Evolutionary conservation across 2,329 filamentous ascomycete genomes (phyloP).

Genomic region (Fusarium pininemorale): DNA sequence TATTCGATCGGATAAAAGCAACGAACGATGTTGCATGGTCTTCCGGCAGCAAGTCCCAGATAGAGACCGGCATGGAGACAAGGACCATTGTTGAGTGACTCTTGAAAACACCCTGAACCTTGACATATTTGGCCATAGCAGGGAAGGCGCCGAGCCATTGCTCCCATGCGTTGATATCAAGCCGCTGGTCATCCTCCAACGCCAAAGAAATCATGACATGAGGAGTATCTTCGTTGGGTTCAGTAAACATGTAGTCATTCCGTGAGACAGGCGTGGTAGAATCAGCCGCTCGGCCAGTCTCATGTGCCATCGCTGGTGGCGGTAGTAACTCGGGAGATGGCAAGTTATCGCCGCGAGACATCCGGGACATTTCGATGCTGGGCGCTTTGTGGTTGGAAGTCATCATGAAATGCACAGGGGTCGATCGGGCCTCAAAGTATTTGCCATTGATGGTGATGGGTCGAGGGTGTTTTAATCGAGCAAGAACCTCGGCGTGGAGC

Average conservation of each 20-base stretch:
- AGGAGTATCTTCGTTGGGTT: slow-evolving; percentile 64
- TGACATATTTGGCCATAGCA: slow-evolving; percentile 67
- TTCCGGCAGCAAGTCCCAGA: slow-evolving; percentile 69
- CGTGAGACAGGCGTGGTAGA: slow-evolving; percentile 27
- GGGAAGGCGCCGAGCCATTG: slow-evolving; percentile 66
- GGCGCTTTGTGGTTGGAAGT: slow-evolving; percentile 67
- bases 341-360: slow-evolving; percentile 38
- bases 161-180: slow-evolving; percentile 68
- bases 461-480: slow-evolving; percentile 67
- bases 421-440: slow-evolving; percentile 66
- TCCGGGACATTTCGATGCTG: slow-evolving; percentile 64
- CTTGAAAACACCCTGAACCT: slow-evolving; percentile 69
- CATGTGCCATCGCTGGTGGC: slow-evolving; percentile 27
- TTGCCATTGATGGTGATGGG: slow-evolving; percentile 67
- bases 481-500: slow-evolving; percentile 68
- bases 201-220: slow-evolving; percentile 70
- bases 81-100: slow-evolving; percentile 68
- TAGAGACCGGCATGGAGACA: slow-evolving; percentile 66
- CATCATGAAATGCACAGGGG: slow-evolving; percentile 71
- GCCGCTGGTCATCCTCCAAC: slow-evolving; percentile 64
- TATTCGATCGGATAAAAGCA: slow-evolving; percentile 67
- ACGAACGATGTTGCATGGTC: slow-evolving; percentile 66
- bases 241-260: slow-evolving; percentile 46
- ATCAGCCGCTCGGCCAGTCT: slow-evolving; percentile 42
- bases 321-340: slow-evolving; percentile 34